These are phyloP conservation scores for Cyathus striatus DNA, from an alignment of 768 basidiomycete genomes.

Conservation along the genomic window DNA sequence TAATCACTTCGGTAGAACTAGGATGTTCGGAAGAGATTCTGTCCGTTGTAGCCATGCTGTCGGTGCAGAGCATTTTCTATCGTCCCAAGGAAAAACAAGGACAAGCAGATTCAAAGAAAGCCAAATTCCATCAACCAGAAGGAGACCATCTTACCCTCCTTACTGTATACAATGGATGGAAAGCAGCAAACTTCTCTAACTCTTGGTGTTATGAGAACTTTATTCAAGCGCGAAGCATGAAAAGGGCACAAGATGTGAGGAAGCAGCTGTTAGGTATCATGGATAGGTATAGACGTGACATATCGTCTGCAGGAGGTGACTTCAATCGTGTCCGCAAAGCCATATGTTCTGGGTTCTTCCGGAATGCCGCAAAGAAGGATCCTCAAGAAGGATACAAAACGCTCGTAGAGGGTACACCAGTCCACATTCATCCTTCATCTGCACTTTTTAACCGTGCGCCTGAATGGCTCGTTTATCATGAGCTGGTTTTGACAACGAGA, in stretches of 20 bases:
- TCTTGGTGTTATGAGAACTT: constrained; percentile 99
- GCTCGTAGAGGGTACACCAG: constrained; percentile 94
- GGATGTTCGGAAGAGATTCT: constrained; percentile 98
- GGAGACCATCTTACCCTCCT: constrained; percentile 91
- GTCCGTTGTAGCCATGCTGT: constrained; percentile 96
- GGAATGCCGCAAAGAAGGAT: constrained; percentile 98
- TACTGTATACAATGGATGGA: constrained; percentile 99
- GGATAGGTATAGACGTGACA: constrained; percentile 99
- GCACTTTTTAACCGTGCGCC: constrained; percentile 95
- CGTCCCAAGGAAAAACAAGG: constrained; percentile 99
- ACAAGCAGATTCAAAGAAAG: constrained; percentile 98
- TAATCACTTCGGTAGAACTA: constrained; percentile 95
- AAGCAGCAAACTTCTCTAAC: constrained; percentile 91
- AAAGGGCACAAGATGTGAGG: constrained; percentile 93
- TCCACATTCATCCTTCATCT: constrained; percentile 97
- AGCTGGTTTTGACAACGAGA: constrained; percentile 92
- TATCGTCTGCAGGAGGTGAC: constrained; percentile 87
- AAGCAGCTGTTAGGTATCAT: constrained; percentile 98
- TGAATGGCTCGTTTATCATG: constrained; percentile 95
- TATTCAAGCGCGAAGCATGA: constrained; percentile 96
- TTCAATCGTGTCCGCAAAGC: constrained; percentile 92
- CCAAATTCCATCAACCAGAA: constrained; percentile 99
- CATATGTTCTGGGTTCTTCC: constrained; percentile 97
- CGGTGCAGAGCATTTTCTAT: constrained; percentile 95
- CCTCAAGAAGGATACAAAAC: constrained; percentile 99